Conservation (phyloP, 1,139 yeast genomes). For the Yamadazyma atmosphaerica region DNA sequence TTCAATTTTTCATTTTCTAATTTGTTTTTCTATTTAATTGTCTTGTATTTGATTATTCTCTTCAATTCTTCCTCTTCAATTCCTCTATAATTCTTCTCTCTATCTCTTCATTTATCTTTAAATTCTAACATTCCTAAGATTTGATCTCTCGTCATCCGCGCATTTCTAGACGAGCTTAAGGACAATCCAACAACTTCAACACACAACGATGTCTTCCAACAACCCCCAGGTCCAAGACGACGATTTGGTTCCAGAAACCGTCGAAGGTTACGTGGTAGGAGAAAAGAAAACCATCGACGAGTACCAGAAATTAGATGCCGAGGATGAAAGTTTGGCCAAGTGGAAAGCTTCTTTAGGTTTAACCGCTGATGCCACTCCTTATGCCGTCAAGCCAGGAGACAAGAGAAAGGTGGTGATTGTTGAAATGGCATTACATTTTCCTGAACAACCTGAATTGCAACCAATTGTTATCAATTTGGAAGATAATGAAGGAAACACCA, state of each 20-base stretch:
- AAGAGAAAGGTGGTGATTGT: conserved; percentile 74
- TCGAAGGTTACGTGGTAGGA: conserved; percentile 72
- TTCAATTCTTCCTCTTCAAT: too few relatives aligned
- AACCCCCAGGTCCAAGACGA: conserved; percentile 35
- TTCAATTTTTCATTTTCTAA: too few relatives aligned
- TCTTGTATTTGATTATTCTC: too few relatives aligned
- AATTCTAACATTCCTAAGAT: too few relatives aligned
- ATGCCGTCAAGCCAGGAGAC: conserved; percentile 72
- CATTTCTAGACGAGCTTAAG: background rate
- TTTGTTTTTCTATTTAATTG: too few relatives aligned
- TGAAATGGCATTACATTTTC: conserved; percentile 70
- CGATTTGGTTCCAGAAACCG: conserved; percentile 63
- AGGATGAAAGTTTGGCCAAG: conserved; percentile 86
- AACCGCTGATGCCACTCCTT: conserved; percentile 49
- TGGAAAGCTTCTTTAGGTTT: conserved; percentile 93
- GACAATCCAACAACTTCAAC: background rate
- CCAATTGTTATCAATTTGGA: conserved; percentile 70
- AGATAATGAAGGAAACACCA: conserved; percentile 49
- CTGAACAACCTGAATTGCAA: conserved; percentile 53
- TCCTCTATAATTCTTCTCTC: too few relatives aligned
- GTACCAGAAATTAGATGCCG: conserved; percentile 80
- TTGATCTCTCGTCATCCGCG: background rate
- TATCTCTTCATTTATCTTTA: too few relatives aligned
- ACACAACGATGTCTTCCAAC: background rate
- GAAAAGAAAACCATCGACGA: conserved; percentile 87